Conservation (phyloP, 1,139 yeast genomes). For the Kazachstania sp. region DNA sequence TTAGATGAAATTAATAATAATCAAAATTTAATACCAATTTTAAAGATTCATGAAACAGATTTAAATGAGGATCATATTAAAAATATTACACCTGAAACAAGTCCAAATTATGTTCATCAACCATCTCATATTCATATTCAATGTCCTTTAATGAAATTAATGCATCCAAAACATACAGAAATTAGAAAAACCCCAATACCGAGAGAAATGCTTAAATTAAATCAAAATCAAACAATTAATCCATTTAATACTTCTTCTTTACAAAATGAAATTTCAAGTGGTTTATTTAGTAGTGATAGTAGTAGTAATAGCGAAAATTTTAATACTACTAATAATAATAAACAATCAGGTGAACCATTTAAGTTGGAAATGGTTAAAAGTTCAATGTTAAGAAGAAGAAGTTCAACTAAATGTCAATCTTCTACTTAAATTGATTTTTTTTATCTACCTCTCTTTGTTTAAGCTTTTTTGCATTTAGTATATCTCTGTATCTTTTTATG, state of each 20-base stretch:
- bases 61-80: background rate
- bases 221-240: background rate
- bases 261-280: background rate
- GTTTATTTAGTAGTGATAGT: background rate
- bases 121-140: constrained; percentile 1
- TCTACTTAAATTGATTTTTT: too few species aligned
- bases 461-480: too few species aligned
- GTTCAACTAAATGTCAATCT: background rate
- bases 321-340: background rate
- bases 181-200: constrained; percentile 15
- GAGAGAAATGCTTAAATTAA: constrained; percentile 1
- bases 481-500: too few species aligned
- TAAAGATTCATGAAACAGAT: background rate
- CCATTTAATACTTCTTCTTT: background rate
- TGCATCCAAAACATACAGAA: constrained; percentile 8
- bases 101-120: background rate
- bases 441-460: too few species aligned
- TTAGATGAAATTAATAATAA: background rate
- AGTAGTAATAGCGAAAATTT: background rate
- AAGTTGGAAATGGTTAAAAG: constrained; percentile 13
- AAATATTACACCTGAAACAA: background rate
- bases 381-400: constrained; percentile 14
- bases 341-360: background rate
- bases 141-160: constrained; percentile 1
- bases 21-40: background rate